These are phyloP conservation scores for Ceratobasidium papillatum DNA, from an alignment of 1,284 basidiomycete genomes.

Conservation along the genomic window DNA sequence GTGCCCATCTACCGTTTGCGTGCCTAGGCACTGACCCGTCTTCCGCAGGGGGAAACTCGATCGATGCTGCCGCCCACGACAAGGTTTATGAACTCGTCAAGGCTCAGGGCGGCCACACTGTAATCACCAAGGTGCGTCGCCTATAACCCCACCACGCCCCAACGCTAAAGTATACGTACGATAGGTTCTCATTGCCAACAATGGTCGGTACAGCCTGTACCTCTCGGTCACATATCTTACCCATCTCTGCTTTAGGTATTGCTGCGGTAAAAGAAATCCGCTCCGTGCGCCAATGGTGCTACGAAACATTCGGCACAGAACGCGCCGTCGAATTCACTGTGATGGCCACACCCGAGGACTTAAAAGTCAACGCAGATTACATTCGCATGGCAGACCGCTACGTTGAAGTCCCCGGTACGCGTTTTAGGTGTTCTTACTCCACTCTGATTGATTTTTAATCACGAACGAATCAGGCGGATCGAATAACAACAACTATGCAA, in stretches of 20 bases:
- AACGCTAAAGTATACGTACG: conserved; percentile 16
- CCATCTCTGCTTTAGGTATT: conserved; percentile 70
- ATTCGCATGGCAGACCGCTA: conserved; percentile 99
- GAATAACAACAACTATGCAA: conserved; percentile 99
- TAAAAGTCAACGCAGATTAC: conserved; percentile 99
- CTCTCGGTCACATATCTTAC: conserved; percentile 24
- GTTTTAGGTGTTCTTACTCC: neutral
- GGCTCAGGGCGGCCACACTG: conserved; percentile 92
- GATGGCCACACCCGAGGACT: conserved; percentile 99
- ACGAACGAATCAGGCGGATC: conserved; percentile 70
- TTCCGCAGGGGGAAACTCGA: conserved; percentile 85
- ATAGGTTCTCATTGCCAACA: conserved; percentile 95
- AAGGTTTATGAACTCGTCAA: conserved; percentile 93
- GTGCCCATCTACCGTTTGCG: neutral
- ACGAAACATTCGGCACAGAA: conserved; percentile 98
- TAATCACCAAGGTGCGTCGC: conserved; percentile 90
- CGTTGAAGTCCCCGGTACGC: conserved; percentile 84
- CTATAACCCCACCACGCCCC: conserved; percentile 21
- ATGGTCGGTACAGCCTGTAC: conserved; percentile 66
- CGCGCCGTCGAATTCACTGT: conserved; percentile 98
- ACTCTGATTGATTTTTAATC: neutral
- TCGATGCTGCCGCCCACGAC: conserved; percentile 83
- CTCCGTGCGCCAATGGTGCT: conserved; percentile 99
- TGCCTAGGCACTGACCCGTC: neutral
- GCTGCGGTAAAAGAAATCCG: conserved; percentile 99